Base-by-base conservation (phyloP, 345 rosid species). In the Sonneratia caseolaris region DNA sequence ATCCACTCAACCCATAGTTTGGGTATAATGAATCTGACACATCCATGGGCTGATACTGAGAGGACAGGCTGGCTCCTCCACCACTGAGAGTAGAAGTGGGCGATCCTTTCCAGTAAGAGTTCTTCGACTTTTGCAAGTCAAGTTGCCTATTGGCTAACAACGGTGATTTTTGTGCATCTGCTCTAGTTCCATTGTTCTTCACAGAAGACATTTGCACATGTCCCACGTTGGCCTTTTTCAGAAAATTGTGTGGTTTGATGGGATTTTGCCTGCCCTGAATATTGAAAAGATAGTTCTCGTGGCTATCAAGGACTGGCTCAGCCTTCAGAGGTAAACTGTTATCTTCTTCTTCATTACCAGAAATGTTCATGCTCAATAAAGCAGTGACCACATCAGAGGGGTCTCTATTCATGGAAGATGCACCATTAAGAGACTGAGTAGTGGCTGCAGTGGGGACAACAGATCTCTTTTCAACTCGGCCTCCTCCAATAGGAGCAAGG, bases 401-500 rank as follows among this genome's bases (percentile, higher is more conserved):
- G 69, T 89, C 92, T 59, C 61, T 79, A 47, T 79, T 53, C 71
- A 85, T 79, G 59, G 92, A 81, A 7, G 92, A 69, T 64, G 80
- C 79, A 57, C 87, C 85, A 64, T 79, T 82, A 76, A 5, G 91
- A 82, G 51, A 81, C 79, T 87, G 45, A 42, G 36, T 86, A 76
- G 71, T 81, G 71, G 36, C 65, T 71, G 51, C 15, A 13, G 51
- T 47, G 13, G 51, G 5, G 51, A 47, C 51, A 47, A 47, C 51
- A 47, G 51, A 47, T 47, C 15, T 47, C 51, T 47, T 47, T 47
- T 47, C 77, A 47, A 73, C 77, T 79, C 98, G 84, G 2, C 90
- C 96, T 24, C 84, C 85, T 36, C 96, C 98, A 74, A 91, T 89
- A 32, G 97, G 93, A 8, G 91, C 82, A 12, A 81, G 84, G 75